A percentile compares a stretch with the other conserved stretches of the same genome.
These are phyloP conservation scores for Solanum hybrid DNA, from an alignment of 305 asterid genomes.

Conservation along the genomic window DNA sequence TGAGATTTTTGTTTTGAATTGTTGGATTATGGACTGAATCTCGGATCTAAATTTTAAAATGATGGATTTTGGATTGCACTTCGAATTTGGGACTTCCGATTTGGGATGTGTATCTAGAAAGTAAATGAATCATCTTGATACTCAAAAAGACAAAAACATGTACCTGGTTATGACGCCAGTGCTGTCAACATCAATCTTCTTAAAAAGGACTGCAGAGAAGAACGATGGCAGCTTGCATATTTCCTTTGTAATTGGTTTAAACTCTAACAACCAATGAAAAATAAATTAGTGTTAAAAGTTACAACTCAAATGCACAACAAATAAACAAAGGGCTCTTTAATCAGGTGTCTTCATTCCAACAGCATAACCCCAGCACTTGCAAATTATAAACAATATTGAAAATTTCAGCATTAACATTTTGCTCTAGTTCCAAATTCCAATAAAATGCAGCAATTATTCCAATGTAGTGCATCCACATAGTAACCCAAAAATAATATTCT, in stretches of 20 bases:
- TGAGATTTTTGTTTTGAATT: neutral
- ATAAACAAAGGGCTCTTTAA: neutral
- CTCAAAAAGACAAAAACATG: neutral
- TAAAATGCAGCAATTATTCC: neutral
- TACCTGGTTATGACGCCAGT: slow-evolving; percentile 85
- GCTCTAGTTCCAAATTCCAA: neutral
- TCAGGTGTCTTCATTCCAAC: neutral
- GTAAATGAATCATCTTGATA: neutral
- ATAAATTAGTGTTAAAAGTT: neutral
- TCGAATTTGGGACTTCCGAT: neutral
- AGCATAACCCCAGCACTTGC: neutral
- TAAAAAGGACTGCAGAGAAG: slow-evolving; percentile 77
- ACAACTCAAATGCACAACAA: neutral
- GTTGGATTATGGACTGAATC: neutral
- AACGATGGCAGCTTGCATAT: slow-evolving; percentile 98
- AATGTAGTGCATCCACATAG: neutral
- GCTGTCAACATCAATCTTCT: slow-evolving; percentile 62
- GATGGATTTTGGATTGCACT: neutral
- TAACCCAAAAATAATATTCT: neutral
- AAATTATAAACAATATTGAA: neutral
- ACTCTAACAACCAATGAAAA: slow-evolving; percentile 42
- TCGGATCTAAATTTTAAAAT: neutral
- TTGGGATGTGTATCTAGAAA: neutral
- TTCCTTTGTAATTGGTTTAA: slow-evolving; percentile 87
- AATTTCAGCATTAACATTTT: neutral